These are phyloP conservation scores for Dillenia suffruticosa DNA, from an alignment of 164 flowering plant species.

Conservation along the genomic window DNA sequence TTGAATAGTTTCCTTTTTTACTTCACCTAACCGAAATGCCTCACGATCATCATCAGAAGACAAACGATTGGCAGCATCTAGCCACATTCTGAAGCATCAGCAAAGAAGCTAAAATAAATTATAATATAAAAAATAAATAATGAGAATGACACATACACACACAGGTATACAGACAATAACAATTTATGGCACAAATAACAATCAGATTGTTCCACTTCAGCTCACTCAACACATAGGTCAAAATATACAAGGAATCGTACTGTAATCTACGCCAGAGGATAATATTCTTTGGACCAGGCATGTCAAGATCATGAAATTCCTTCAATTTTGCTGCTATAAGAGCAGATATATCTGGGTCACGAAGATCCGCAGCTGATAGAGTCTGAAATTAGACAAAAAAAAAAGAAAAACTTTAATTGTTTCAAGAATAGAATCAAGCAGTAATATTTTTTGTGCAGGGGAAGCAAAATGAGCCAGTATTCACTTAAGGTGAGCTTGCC, in stretches of 20 bases:
- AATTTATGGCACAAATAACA: too few relatives aligned
- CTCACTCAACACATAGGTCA: too few relatives aligned
- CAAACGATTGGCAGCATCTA: constrained; percentile 40
- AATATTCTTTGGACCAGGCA: constrained; percentile 59
- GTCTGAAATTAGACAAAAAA: constrained; percentile 43
- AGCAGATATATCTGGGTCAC: constrained; percentile 69
- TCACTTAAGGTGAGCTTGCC: too few relatives aligned
- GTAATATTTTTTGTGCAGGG: too few relatives aligned
- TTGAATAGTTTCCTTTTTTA: constrained; percentile 45
- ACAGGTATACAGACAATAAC: too few relatives aligned
- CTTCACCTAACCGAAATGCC: constrained; percentile 40
- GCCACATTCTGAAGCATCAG: constrained; percentile 53
- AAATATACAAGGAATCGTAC: constrained; percentile 19
- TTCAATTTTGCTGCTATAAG: constrained; percentile 71
- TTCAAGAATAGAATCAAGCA: too few relatives aligned
- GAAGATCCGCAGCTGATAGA: constrained; percentile 78
- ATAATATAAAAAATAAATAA: too few relatives aligned
- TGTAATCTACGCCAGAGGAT: constrained; percentile 70
- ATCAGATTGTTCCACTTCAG: too few relatives aligned
- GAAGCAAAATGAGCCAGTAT: too few relatives aligned
- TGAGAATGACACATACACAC: too few relatives aligned
- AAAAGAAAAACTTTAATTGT: too few relatives aligned
- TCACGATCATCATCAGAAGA: constrained; percentile 41
- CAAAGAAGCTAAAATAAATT: too few relatives aligned
- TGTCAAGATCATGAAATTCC: constrained; percentile 78